Evolutionary conservation across 2,329 filamentous ascomycete genomes (phyloP), one percentile per base, ranked within the genome.

Genomic region (Pleomassaria siparia): DNA sequence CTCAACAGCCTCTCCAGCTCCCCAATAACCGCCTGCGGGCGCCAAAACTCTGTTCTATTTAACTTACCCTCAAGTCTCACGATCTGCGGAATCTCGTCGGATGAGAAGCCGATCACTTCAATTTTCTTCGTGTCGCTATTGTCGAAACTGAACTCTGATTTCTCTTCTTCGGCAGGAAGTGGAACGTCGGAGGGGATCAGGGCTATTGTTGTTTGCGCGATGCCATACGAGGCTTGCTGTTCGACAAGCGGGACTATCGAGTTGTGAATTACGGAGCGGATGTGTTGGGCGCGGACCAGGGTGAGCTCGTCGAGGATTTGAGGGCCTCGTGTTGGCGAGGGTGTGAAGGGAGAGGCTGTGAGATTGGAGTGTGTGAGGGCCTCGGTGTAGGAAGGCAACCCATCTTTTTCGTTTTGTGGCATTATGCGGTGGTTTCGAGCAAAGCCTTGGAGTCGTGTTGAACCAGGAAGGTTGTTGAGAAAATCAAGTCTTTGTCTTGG

Each of bases 31-130:
- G 60, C 63, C 7, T 65, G 65, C 15, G 72, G 66, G 29, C 66
- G 64, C 74, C 74, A 77, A 47, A 77, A 77, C 45, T 72, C 71
- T 7, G 72, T 62, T 1, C 58, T 60, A 40, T 76, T 70, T 41
- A 74, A 68, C 24, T 67, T 58, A 4, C 72, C 73, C 16, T 66
- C 56, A 1, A 78, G 60, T 3, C 67, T 58, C 21, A 77, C 59
- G 15, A 76, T 56, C 29, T 69, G 62, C 2, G 73, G 67, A 22
- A 69, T 60, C 44, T 73, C 73, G 15, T 69, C 67, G 11, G 64
- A 65, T 1, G 69, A 58, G 42, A 76, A 73, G 1, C 73, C 71
- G 3, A 74, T 56, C 0, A 74, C 60, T 51, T 74, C 69, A 0
- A 69, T 55, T 1, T 56, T 47, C 26, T 59, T 58, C 12, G 36